Base-by-base conservation (phyloP, 1,139 yeast species). In the Yamadazyma membranifaciens region DNA sequence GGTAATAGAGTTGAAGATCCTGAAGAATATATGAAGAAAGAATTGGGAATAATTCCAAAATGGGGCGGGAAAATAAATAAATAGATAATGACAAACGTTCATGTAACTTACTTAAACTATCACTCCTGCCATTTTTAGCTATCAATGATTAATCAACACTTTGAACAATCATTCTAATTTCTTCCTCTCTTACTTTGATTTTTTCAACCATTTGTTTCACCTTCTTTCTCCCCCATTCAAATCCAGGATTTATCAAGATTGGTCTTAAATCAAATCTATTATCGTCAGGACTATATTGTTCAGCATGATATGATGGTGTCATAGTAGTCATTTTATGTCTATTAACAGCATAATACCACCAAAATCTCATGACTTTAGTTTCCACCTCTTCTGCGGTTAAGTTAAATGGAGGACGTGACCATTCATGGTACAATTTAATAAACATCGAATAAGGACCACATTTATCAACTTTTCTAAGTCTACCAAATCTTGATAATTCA, bases 381-480 rank as follows among this genome's bases (percentile, higher is more conserved):
- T 98, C 96, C 43, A 91, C 83, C 56, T 88, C 81, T 40, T 81
- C 80, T 9, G 97, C 94, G 1, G 88, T 76, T 53, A 88, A 73
- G 45, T 78, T 76, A 33, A 53, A 57, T 0, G 77, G 77, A 9
- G 77, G 75, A 46, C 88, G 94, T 2, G 91, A 81, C 99, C 98
- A 92, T 56, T 85, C 86, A 57, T 92, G 97, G 52, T 88, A 78
- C 36, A 92, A 67, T 56, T 89, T 88, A 55, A 89, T 71, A 59
- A 92, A 92, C 95, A 88, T 87, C 6, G 95, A 87, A 57, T 85
- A 85, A 3, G 98, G 98, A 1, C 99, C 99, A 63, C 96, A 87
- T 63, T 91, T 89, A 39, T 87, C 89, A 38, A 92, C 84, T 63
- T 92, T 92, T 49, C 99, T 78, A 47, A 92, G 74, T 45, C 84